phyloP scores from a whole-genome alignment of 352 stramenopile species.

The Peronospora destructor region DNA sequence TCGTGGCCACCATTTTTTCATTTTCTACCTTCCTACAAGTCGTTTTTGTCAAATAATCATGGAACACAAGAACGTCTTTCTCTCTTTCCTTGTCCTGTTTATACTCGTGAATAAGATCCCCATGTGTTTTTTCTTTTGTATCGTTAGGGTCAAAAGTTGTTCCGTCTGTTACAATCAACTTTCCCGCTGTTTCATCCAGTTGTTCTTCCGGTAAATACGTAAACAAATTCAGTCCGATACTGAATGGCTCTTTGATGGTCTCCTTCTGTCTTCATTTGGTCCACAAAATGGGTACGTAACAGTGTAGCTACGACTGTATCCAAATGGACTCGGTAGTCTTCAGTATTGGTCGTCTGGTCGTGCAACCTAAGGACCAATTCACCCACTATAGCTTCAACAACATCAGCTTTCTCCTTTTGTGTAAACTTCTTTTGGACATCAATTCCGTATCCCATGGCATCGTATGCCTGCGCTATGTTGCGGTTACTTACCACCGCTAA shows the following conservation, averaged over 20 bases:
- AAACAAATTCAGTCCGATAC: constrained; percentile 54
- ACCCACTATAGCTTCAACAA: constrained; percentile 60
- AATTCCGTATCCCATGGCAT: constrained; percentile 52
- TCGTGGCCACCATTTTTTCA: neutral
- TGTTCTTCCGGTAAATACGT: constrained; percentile 50
- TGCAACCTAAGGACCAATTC: constrained; percentile 55
- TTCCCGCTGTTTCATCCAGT: constrained; percentile 49
- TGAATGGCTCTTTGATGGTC: constrained; percentile 31
- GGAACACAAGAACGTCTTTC: neutral
- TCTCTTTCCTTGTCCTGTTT: neutral
- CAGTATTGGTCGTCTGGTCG: neutral
- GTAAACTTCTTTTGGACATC: constrained; percentile 11
- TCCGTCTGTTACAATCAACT: constrained; percentile 41
- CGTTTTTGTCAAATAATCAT: no score
- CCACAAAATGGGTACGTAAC: constrained; percentile 55
- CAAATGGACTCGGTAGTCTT: constrained; percentile 36
- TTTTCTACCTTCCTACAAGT: neutral
- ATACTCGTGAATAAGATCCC: constrained; percentile 41
- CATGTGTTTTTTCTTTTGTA: constrained; percentile 20
- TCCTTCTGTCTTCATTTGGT: constrained; percentile 20
- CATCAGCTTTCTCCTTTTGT: constrained; percentile 58
- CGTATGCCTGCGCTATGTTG: constrained; percentile 60
- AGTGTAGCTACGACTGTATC: constrained; percentile 47
- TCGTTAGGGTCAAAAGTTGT: constrained; percentile 18
- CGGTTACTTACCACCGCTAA: constrained; percentile 60